These are phyloP conservation scores for Pseudopithomyces maydicus DNA, from an alignment of 2,329 filamentous ascomycete species.

Conservation along the genomic window DNA sequence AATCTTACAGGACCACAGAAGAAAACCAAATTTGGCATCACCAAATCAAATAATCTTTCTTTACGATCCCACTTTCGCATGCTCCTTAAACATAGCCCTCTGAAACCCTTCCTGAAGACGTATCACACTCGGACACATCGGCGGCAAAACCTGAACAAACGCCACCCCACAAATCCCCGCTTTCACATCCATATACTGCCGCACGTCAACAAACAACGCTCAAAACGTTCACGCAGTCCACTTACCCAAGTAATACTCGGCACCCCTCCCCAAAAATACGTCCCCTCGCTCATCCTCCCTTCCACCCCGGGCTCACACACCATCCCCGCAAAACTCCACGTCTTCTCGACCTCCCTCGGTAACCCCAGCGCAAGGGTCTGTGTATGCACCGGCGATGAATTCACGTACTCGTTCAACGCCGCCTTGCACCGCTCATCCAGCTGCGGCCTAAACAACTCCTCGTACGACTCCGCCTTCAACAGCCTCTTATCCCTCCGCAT, in stretches of 20 bases:
- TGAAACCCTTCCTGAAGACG: slow-evolving; percentile 11
- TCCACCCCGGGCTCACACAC: slow-evolving; percentile 8
- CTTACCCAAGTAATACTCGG: slow-evolving; percentile 7
- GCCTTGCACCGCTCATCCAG: slow-evolving; percentile 8
- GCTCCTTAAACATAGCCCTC: slow-evolving; percentile 8
- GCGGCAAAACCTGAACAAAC: slow-evolving; percentile 15
- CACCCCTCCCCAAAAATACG: slow-evolving; percentile 6
- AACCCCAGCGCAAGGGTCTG: slow-evolving; percentile 16
- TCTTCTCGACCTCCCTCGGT: slow-evolving; percentile 10
- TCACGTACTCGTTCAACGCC: slow-evolving; percentile 13
- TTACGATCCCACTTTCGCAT: not conserved
- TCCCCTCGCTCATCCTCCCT: slow-evolving; percentile 14
- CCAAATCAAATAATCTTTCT: no score
- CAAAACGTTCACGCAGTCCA: not conserved
- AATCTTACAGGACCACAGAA: no score
- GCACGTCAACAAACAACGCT: not conserved
- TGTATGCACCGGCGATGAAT: slow-evolving; percentile 9
- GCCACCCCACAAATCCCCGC: slow-evolving; percentile 17
- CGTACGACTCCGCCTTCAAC: slow-evolving; percentile 2
- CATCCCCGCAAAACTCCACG: slow-evolving; percentile 14
- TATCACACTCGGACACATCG: slow-evolving; percentile 14
- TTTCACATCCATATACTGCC: slow-evolving; percentile 13
- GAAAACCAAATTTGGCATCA: no score
- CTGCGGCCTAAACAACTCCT: slow-evolving; percentile 14
- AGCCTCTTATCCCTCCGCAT: slow-evolving; percentile 8